These are phyloP conservation scores for Euphorbia corollata DNA, from an alignment of 441 rosid genomes.

Conservation along the genomic window DNA sequence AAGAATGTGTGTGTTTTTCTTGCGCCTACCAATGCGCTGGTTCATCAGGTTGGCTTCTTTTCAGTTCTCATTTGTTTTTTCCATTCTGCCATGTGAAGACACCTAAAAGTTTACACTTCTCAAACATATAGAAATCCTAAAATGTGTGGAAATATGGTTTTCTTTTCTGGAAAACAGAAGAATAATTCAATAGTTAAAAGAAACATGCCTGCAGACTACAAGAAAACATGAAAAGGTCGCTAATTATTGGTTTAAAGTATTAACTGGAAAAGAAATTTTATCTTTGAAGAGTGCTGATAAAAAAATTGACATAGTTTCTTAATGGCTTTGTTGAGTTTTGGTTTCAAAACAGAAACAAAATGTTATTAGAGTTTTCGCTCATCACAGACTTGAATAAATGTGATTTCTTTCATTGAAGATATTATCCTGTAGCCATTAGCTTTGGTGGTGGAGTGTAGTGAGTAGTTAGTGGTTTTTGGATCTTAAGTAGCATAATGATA, in stretches of 20 bases:
- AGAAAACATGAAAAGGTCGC: no score
- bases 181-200: no score
- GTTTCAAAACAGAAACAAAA: no score
- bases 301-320: no score
- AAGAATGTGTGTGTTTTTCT: conserved; percentile 70
- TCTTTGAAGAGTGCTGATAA: no score
- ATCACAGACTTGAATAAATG: background rate
- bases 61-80: background rate
- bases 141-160: background rate
- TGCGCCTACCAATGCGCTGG: conserved; percentile 87
- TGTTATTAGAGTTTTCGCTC: no score
- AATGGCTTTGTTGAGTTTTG: no score
- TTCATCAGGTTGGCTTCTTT: conserved; percentile 54
- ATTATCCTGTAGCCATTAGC: background rate
- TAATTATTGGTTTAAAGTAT: no score
- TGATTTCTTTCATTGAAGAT: background rate
- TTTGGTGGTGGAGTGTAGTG: background rate
- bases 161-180: background rate
- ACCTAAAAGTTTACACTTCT: no score
- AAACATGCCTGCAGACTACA: no score
- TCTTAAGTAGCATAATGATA: background rate
- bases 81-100: background rate
- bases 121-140: no score
- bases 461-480: background rate
- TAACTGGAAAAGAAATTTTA: no score